Base-by-base conservation (phyloP, 1,284 basidiomycete species). In the Cutaneotrichosporon sp. region DNA sequence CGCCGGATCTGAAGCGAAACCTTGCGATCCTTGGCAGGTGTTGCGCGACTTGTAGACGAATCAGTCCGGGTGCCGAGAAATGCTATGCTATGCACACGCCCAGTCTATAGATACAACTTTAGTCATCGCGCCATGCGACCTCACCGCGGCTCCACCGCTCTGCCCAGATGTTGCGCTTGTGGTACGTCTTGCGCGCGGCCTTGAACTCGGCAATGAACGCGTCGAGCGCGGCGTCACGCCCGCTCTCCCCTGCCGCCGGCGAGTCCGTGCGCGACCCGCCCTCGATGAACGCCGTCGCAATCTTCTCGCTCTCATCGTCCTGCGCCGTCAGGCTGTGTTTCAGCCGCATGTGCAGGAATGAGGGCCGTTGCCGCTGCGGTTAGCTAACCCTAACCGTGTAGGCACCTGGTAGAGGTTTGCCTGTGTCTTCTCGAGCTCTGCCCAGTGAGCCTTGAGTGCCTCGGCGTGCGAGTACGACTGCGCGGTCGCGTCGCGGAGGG, bases 161-260 rank as follows among this genome's bases (percentile, higher is more conserved):
- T 20, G 87, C 86, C 89, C 91, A 95, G 75, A 95, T 88, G 4
- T 87, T 87, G 29, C 93, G 84, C 76, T 94, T 94, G 77, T 97
- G 93, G 77, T 93, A 95, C 18, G 85, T 83, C 80, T 91, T 93
- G 68, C 93, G 81, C 45, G 88, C 78, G 58, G 92, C 91, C 73
- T 88, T 92, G 82, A 93, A 95, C 73, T 92, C 87, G 71, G 83
- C 86, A 51, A 95, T 86, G 68, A 97, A 97, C 50, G 89, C 87
- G 65, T 95, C 93, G 24, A 94, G 84, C 10, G 76, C 68, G 43
- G 70, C 72, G 56, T 69, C 68, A 62, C 73, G 69, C 6, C 54
- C 54, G 9, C 46, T 27, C n/a, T 36, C 55, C 7, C 46, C 22
- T 14, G 7, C 55, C n/a, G 55, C 55, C 6, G 83, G 83, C 61